phyloP scores from a whole-genome alignment of 768 basidiomycete genomes.

The Mycena chlorophos region DNA sequence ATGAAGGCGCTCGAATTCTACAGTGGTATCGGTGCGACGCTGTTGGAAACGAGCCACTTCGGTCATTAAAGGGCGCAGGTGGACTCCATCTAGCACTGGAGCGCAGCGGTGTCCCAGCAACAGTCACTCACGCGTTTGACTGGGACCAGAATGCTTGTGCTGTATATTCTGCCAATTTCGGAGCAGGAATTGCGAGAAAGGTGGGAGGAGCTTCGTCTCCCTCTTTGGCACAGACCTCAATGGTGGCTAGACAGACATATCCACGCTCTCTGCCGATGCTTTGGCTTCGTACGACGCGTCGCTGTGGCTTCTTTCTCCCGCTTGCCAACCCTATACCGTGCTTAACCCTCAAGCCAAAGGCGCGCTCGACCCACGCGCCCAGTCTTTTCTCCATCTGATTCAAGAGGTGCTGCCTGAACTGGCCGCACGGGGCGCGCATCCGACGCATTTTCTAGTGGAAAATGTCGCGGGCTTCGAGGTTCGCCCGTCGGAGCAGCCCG shows the following conservation, averaged over 20 bases:
- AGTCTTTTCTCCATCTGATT: conserved; percentile 73
- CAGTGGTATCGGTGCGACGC: conserved; percentile 67
- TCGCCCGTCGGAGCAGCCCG: conserved; percentile 21
- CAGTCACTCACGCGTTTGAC: conserved; percentile 70
- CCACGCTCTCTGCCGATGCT: conserved; percentile 47
- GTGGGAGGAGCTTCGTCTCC: conserved; percentile 32
- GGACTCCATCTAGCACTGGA: conserved; percentile 70
- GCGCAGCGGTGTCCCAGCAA: conserved; percentile 47
- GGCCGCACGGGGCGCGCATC: conserved; percentile 44
- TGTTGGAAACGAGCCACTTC: conserved; percentile 4
- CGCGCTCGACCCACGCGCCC: conserved; percentile 68
- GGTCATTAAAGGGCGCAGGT: conserved; percentile 41
- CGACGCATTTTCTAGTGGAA: conserved; percentile 66
- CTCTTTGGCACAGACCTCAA: conserved; percentile 4
- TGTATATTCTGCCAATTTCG: conserved; percentile 68
- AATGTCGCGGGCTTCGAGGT: conserved; percentile 88
- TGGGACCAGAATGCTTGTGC: conserved; percentile 77
- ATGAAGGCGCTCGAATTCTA: conserved; percentile 64
- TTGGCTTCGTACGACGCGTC: conserved; percentile 52
- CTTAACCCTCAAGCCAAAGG: conserved; percentile 74
- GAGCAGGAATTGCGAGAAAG: conserved; percentile 47
- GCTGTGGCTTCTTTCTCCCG: conserved; percentile 78
- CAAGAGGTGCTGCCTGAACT: conserved; percentile 62
- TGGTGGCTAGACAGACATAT: conserved; percentile 57
- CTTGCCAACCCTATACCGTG: conserved; percentile 84